A percentile compares a stretch with the other conserved stretches of the same genome.
Evolutionary conservation across 164 flowering plant species (phyloP).

Genomic region (Platanus orientalis): DNA sequence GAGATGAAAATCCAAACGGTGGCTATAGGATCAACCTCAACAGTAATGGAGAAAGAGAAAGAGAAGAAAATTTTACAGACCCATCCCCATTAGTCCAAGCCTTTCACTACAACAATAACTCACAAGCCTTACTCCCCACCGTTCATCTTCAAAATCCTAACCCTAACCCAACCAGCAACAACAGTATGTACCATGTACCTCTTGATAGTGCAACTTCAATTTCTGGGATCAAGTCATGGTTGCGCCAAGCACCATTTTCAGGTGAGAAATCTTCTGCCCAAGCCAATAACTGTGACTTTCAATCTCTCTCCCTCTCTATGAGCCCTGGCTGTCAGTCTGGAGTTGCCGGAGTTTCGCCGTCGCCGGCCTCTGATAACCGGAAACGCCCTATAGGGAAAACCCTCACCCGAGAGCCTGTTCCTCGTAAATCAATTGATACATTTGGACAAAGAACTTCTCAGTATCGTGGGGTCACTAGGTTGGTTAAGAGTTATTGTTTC

Average conservation of each 20-base stretch:
- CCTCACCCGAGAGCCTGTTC: slow-evolving; percentile 38
- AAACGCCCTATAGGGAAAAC: slow-evolving; percentile 35
- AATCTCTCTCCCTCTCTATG: slow-evolving; percentile 48
- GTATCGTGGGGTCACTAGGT: slow-evolving; percentile 93
- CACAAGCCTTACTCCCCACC: slow-evolving; percentile 18
- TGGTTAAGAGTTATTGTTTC: background rate
- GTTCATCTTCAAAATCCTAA: slow-evolving; percentile 14
- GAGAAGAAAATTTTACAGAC: slow-evolving; percentile 16
- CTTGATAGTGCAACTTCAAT: slow-evolving; percentile 35
- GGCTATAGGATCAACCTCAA: slow-evolving; percentile 34
- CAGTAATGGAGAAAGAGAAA: slow-evolving; percentile 10
- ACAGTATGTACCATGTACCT: slow-evolving; percentile 21
- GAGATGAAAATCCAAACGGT: slow-evolving; percentile 6
- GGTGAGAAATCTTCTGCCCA: slow-evolving; percentile 17
- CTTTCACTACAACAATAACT: slow-evolving; percentile 9
- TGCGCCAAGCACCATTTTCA: slow-evolving; percentile 35
- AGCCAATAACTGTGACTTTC: slow-evolving; percentile 14
- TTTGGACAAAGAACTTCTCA: slow-evolving; percentile 93
- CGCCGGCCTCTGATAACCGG: slow-evolving; percentile 21
- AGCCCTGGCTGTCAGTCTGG: slow-evolving; percentile 24
- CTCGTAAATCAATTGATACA: slow-evolving; percentile 72
- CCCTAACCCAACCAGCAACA: slow-evolving; percentile 7
- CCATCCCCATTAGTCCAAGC: slow-evolving; percentile 16
- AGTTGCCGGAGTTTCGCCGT: slow-evolving; percentile 5
- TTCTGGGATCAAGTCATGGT: slow-evolving; percentile 61